Evolutionary conservation across 148 eudicot species (phyloP).

Genomic region (Cornus kousa): DNA sequence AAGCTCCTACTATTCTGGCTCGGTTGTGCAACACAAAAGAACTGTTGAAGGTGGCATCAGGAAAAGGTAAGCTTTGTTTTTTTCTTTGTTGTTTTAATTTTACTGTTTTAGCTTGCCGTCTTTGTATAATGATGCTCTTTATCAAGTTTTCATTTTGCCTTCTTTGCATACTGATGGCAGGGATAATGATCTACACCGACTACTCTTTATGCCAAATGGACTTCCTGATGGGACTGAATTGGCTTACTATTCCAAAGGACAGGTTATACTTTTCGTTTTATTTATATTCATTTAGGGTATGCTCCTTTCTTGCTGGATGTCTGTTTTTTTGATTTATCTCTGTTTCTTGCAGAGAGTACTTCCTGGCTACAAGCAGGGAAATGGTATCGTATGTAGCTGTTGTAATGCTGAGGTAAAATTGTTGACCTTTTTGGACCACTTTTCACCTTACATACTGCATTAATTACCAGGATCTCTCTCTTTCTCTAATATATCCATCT

Average conservation of each 20-base stretch:
- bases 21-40: conserved; percentile 35
- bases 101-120: background rate
- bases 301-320: background rate
- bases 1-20: conserved; percentile 28
- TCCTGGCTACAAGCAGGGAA: conserved; percentile 81
- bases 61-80: conserved; percentile 49
- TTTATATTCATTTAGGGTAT: background rate
- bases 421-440: background rate
- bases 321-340: background rate
- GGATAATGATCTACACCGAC: conserved; percentile 88
- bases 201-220: conserved; percentile 93
- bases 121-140: background rate
- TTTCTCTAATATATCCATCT: background rate
- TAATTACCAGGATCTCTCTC: background rate
- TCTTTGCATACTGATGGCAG: conserved; percentile 37
- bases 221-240: conserved; percentile 86
- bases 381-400: conserved; percentile 82
- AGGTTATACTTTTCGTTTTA: conserved; percentile 39
- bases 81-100: background rate
- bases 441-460: conserved; percentile 3
- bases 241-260: conserved; percentile 88
- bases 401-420: conserved; percentile 70
- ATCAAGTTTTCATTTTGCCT: background rate
- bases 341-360: conserved; percentile 54
- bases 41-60: conserved; percentile 47